Evolutionary conservation across 208 protist species (phyloP), one percentile per base, ranked within the genome.

Genomic region (Wallacemonas sp.): DNA sequence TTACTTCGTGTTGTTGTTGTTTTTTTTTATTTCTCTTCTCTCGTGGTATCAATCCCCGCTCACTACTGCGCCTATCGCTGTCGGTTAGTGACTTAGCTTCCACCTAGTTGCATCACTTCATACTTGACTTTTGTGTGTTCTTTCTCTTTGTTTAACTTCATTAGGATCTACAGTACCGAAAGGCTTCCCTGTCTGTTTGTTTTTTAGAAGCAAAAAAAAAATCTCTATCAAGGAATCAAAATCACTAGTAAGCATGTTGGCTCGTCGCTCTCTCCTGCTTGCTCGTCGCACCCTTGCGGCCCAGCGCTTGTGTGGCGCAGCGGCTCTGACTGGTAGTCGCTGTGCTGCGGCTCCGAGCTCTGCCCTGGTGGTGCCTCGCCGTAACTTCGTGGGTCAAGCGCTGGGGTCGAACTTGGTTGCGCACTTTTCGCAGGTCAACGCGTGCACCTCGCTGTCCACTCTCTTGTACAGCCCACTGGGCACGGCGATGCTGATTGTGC

Each of bases 401-500:
- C 61, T 91, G 0, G 21, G 77, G 8, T 33, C 73, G 14, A 90
- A 95, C 72, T 73, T 95, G 45, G 47, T 68, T 17, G 70, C 75
- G 2, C 89, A 95, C 65, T 75, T 63, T 51, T 74, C 79, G 28
- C 75, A 91, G 53, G 27, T 93, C 45, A 65, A 59, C 6, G 66
- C 67, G 19, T 93, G 83, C 77, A 62, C 68, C 11, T 88, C 80
- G 24, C 79, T 91, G 12, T 79, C 78, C n/a, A 82, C 81, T 26
- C 55, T 95, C 2, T 72, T 93, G 30, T 93, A 93, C 75, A 87
- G 77, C 33, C 90, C 90, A 8, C 54, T 95, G 6, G 90, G 86
- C 17, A 93, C 86, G 8, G 72, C 63, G 33, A 88, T 92, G 82
- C 41, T 86, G 27, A 56, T 93, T 15, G 51, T 90, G n/a, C 74